A percentile compares a stretch with the other conserved stretches of the same genome.
phyloP scores from a whole-genome alignment of 192 early-diverging fungal species.

The Dispira simplex region DNA sequence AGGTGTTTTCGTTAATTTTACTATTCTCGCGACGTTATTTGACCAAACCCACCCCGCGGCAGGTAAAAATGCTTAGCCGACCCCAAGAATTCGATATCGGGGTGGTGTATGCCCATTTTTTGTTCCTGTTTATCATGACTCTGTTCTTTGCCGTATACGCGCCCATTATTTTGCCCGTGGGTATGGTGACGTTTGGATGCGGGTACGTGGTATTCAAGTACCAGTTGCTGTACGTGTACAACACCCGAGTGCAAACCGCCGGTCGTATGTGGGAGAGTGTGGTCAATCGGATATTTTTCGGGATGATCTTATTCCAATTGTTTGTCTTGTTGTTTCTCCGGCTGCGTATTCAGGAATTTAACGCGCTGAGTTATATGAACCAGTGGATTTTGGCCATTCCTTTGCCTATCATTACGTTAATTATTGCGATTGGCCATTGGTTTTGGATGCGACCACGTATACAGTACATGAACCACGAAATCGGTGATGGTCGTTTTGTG shows the following conservation, averaged over 20 bases:
- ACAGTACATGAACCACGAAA: conserved; percentile 34
- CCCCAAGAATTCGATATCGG: conserved; percentile 59
- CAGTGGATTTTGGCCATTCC: conserved; percentile 21
- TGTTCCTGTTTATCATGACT: conserved; percentile 57
- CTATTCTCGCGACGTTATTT: conserved; percentile 41
- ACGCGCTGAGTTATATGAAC: conserved; percentile 20
- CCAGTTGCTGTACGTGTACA: conserved; percentile 59
- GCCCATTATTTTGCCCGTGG: conserved; percentile 49
- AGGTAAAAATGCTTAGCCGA: conserved; percentile 42
- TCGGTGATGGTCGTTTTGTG: conserved; percentile 22
- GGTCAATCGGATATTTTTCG: conserved; percentile 48
- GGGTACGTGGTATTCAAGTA: conserved; percentile 58
- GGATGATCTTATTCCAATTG: conserved; percentile 49
- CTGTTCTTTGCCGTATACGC: conserved; percentile 56
- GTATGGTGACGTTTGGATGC: conserved; percentile 39
- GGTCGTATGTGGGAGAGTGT: conserved; percentile 54
- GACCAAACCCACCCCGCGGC: conserved; percentile 44
- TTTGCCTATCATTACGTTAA: conserved; percentile 38
- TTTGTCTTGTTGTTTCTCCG: conserved; percentile 37
- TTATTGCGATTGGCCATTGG: conserved; percentile 31
- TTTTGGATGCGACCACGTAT: conserved; percentile 31
- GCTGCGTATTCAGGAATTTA: conserved; percentile 29
- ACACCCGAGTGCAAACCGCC: conserved; percentile 49
- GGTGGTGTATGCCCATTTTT: conserved; percentile 43
- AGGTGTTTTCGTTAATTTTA: conserved; percentile 37